These are phyloP conservation scores for Crepidotus variabilis DNA, from an alignment of 768 basidiomycete genomes.

Conservation along the genomic window DNA sequence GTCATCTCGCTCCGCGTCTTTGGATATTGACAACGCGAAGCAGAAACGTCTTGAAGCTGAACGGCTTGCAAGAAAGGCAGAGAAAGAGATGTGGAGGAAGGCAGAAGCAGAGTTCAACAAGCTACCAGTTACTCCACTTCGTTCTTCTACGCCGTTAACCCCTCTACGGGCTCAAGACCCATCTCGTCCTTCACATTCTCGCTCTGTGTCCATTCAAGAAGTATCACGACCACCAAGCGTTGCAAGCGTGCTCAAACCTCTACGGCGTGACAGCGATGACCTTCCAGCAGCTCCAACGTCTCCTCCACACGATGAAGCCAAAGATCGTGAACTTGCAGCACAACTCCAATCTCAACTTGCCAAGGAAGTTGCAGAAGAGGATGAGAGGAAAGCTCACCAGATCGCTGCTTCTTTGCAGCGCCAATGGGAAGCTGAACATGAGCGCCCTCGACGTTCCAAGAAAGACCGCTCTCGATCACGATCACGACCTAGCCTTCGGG, in stretches of 20 bases:
- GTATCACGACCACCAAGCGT: not conserved
- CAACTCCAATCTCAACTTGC: slow-evolving; percentile 6
- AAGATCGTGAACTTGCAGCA: slow-evolving; percentile 2
- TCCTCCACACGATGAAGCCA: not conserved
- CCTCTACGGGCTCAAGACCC: not conserved
- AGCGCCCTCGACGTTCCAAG: not conserved
- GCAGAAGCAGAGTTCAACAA: slow-evolving; percentile 11
- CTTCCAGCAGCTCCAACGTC: not conserved
- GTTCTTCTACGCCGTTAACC: not conserved
- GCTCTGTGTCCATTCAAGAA: not conserved
- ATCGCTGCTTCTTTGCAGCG: slow-evolving; percentile 1
- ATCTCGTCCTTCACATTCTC: not conserved
- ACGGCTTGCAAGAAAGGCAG: slow-evolving; percentile 5
- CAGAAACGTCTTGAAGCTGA: slow-evolving; percentile 10
- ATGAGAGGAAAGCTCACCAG: slow-evolving; percentile 2
- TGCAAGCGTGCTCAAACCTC: not conserved
- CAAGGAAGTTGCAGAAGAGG: slow-evolving; percentile 6
- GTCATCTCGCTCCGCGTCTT: not conserved
- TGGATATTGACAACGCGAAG: not conserved
- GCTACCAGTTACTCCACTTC: slow-evolving; percentile 3
- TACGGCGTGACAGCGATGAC: not conserved
- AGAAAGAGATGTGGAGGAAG: slow-evolving; percentile 13
- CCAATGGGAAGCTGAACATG: slow-evolving; percentile 4
- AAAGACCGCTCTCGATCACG: not conserved
- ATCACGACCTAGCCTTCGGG: not conserved